Base-by-base conservation (phyloP, 1,139 yeast species). In the Kodamaea sp. region DNA sequence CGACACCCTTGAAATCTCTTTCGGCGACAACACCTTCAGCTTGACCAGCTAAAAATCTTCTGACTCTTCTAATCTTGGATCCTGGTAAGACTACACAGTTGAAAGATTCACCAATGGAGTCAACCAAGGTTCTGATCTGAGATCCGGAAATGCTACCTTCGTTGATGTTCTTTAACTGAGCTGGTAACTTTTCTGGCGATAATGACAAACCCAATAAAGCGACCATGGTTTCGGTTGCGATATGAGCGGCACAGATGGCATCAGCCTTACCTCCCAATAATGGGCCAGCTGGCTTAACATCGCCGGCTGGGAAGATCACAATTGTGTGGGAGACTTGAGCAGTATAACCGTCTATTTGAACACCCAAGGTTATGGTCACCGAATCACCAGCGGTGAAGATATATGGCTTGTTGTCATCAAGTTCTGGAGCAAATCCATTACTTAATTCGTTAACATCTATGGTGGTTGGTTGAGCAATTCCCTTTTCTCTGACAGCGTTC, bases 31-130 rank as follows among this genome's bases (percentile, higher is more conserved):
- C 73, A 51, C 88, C 88, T 52, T 87, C 95, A 41, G 90, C 83
- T 69, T 92, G 98, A 35, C 98, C 98, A 21, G 96, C 95, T 55
- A 92, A 77, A 55, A 90, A 92, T 56, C 97, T 78, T 69, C 96
- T 79, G 41, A 90, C 74, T 59, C 96, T 77, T 66, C 98, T 82
- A 26, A 92, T 85, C 57, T 88, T 83, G 26, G 96, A 85, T 1
- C 96, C 96, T 27, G 97, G 97, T 26, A 85, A 86, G 41, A 92
- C 88, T 35, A 73, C 72, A 69, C 96, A 88, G 59, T 83, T 79
- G 66, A 81, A 92, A 2, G 84, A 71, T 42, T 74, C 74, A 15
- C 96, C 97, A 53, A 92, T 73, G 15, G 80, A 72, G 55, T 92
- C 95, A 16, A 89, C 97, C 32, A 89, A 64, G 22, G 68, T 59